Evolutionary conservation across 352 stramenopile species (phyloP), one percentile per base, ranked within the genome.

Genomic region (Peronospora tabacina): DNA sequence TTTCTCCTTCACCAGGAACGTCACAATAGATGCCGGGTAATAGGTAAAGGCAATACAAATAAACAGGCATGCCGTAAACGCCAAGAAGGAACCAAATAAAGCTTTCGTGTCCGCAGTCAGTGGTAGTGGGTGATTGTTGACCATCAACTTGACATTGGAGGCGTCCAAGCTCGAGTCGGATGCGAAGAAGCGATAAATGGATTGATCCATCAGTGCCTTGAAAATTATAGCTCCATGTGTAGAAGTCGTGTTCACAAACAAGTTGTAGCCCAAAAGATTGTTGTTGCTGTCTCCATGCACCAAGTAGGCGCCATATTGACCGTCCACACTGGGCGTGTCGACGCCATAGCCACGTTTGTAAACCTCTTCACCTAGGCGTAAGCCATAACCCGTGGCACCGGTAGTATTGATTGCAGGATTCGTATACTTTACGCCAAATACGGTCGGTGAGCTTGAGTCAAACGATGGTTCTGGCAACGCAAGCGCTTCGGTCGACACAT

Each of bases 1-100:
- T 40, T 78, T 78, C 61, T 99, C 95, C 47, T 96, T 89, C 26
- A 99, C 95, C 28, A 98, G 63, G 67, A 98, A 98, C 5, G 93
- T 90, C 40, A 94, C 94, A 49, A 96, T 94, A 3, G 84, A 91
- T 7, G 83, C 88, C 0, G 90, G 87, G 37, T 97, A 89, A 59
- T 94, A 97, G 13, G 85, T 86, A 39, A 97, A 91, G 13, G 89
- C 87, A 33, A 97, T 85, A 13, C 89, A 74, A 40, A 97, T 90
- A 44, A 97, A 85, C 24, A 88, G 55, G 9, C 70, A 81, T 24
- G 87, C 81, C 20, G 88, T 68, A 43, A 97, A 85, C 4, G 73
- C 69, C 32, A 84, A 30, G 43, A 74, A 74, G 7, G 73, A 76
- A 1, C 61, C 67, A 20, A 77, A 82, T 9, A 81, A 35, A 11